Evolutionary conservation across 2,329 filamentous ascomycete species (phyloP).

Genomic region (Apiospora sp.): DNA sequence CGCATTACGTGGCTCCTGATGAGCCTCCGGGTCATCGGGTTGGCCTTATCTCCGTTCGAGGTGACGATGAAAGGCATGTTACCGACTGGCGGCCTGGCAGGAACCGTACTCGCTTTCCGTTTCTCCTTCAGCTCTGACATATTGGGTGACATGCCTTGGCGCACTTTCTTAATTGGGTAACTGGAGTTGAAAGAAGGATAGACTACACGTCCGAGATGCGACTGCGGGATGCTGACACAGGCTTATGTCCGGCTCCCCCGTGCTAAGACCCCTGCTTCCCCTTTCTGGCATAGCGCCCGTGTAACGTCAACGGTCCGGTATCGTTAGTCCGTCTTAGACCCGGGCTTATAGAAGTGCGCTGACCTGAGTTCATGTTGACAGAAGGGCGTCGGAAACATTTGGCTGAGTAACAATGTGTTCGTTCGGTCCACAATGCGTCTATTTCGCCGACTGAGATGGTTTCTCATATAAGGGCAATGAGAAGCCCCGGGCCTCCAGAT

Average conservation of each 20-base stretch:
- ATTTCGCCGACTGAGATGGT: no score
- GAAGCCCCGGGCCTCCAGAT: not conserved
- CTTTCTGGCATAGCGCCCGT: not conserved
- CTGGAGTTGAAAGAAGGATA: not conserved
- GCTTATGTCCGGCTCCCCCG: not conserved
- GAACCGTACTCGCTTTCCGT: not conserved
- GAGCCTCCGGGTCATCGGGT: constrained; percentile 43
- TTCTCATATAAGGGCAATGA: not conserved
- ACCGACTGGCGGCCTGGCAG: constrained; percentile 17
- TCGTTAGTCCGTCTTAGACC: not conserved
- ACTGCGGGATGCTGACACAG: not conserved
- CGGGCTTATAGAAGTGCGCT: not conserved
- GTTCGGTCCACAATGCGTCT: not conserved
- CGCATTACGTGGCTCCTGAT: constrained; percentile 53
- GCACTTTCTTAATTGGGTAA: not conserved
- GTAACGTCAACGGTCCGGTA: not conserved
- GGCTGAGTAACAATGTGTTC: not conserved
- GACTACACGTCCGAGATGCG: not conserved
- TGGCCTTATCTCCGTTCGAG: constrained; percentile 38
- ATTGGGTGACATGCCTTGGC: not conserved
- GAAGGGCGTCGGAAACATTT: not conserved
- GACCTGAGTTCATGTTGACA: no score
- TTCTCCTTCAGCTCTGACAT: not conserved
- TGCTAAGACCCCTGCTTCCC: not conserved
- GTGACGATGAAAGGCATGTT: constrained; percentile 44